Percentiles rank a stretch among this genome's conserved stretches.
Evolutionary conservation across 2,329 filamentous ascomycete species (phyloP).

Genomic region (Colletotrichum lindemuthianum): DNA sequence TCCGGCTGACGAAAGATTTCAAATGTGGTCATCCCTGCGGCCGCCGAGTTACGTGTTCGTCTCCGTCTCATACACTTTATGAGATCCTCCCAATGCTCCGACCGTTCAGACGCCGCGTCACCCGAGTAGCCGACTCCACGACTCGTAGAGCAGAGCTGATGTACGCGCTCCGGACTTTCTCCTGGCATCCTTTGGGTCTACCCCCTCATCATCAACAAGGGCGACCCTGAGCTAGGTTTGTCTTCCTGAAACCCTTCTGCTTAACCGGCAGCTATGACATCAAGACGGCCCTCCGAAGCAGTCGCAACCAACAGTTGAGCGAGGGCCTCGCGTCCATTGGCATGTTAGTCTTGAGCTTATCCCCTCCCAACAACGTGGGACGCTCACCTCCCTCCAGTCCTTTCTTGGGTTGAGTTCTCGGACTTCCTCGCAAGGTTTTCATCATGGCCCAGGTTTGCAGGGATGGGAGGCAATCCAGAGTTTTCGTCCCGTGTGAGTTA

Average conservation of each 20-base stretch:
- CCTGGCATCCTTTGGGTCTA: neutral
- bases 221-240: neutral
- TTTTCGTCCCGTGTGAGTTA: neutral
- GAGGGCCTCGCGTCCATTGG: neutral
- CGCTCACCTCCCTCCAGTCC: too few species aligned
- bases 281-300: neutral
- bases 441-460: neutral
- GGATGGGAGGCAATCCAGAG: neutral
- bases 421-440: too few species aligned
- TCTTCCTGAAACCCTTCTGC: neutral
- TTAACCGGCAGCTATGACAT: constrained; percentile 8
- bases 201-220: neutral
- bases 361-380: neutral
- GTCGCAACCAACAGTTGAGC: neutral
- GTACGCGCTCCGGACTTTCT: neutral
- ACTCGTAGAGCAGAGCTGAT: too few species aligned
- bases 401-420: too few species aligned
- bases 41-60: too few species aligned
- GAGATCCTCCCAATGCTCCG: too few species aligned
- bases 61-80: too few species aligned
- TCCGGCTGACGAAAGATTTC: too few species aligned
- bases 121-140: too few species aligned
- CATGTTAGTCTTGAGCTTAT: neutral
- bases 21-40: too few species aligned
- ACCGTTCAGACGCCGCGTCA: too few species aligned